A percentile compares a stretch with the other conserved stretches of the same genome.
These are phyloP conservation scores for Cryptococcus neoformans DNA, from an alignment of 1,284 basidiomycete species.

Conservation along the genomic window DNA sequence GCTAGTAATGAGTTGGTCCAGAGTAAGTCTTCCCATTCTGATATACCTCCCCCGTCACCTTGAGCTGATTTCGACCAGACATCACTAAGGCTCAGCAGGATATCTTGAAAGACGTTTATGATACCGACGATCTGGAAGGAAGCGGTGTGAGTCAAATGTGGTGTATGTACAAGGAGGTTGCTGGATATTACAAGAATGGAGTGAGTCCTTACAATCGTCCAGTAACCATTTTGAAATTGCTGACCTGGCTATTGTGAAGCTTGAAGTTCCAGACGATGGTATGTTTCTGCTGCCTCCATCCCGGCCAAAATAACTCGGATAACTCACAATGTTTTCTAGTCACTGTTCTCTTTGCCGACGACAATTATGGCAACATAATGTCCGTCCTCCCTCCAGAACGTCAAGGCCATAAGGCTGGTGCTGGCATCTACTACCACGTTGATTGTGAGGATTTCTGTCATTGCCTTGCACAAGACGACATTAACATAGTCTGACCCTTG, in stretches of 20 bases:
- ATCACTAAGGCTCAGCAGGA: conserved; percentile 62
- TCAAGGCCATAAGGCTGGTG: conserved; percentile 61
- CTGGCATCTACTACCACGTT: conserved; percentile 66
- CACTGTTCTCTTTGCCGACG: conserved; percentile 36
- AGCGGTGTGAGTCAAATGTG: conserved; percentile 11
- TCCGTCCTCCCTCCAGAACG: conserved; percentile 51
- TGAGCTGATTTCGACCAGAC: conserved; percentile 13
- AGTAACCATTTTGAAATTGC: not conserved
- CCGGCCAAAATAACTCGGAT: not conserved
- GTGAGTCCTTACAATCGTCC: conserved; percentile 43
- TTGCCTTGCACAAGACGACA: not conserved
- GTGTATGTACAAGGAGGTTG: conserved; percentile 58
- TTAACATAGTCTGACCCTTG: not conserved
- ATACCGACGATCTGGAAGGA: conserved; percentile 29
- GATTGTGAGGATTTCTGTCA: conserved; percentile 18
- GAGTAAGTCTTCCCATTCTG: conserved; percentile 13
- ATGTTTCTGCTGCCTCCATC: not conserved
- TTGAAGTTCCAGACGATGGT: conserved; percentile 43
- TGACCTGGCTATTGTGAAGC: conserved; percentile 38
- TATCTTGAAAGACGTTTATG: conserved; percentile 61
- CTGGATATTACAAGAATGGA: conserved; percentile 61
- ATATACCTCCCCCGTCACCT: not conserved
- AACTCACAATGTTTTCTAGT: conserved; percentile 10
- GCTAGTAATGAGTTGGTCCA: conserved; percentile 27
- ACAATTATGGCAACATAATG: conserved; percentile 46